Base-by-base conservation (phyloP, 2,329 filamentous ascomycete genomes). In the Pseudogymnoascus sp. region DNA sequence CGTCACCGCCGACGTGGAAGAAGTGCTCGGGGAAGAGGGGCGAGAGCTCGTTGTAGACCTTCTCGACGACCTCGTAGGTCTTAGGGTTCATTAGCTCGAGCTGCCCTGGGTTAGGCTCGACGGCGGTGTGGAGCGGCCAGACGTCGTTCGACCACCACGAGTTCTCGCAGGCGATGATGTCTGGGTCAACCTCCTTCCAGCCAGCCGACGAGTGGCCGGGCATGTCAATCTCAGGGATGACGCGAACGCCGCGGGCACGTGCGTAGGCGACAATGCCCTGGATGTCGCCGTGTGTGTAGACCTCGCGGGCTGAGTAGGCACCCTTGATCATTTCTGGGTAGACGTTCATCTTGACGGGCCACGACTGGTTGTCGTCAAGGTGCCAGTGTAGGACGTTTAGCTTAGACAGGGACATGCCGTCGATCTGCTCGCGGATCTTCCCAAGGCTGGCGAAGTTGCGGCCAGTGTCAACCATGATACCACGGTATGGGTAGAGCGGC, bases 1-100 rank as follows among this genome's bases (percentile, higher is more conserved):
- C 91, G 71, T 96, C 91, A 63, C 91, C 91, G 38, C 91, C 91
- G 1, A 89, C 88, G 76, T 96, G 91, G 79, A 93, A 95, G 76
- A 92, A 83, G 8, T 83, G 77, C 70, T 96, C 91, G 11, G 81
- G 80, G 69, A 91, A 88, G 25, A 96, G 75, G 40, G 74, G 86
- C 63, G 88, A 83, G 14, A 96, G 75, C 73, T 96, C 93, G 2
- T 81, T 76, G 75, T 84, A 85, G 1, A 85, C 79, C 38, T 81
- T 79, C 14, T 74, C 71, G 1, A 84, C 78, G 2, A 82, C 78
- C 67, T 88, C 82, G 5, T 93, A 90, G 1, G 77, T 81, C 1
- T 85, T 77, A 63, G 85, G 85, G 75, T 93, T 93, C 64, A 96
- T 82, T 72, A 89, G 90, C 75, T 82, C 86, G 71, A 77, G 79